Base-by-base conservation (phyloP, 768 basidiomycete species). In the Kwoniella mangroviensis region DNA sequence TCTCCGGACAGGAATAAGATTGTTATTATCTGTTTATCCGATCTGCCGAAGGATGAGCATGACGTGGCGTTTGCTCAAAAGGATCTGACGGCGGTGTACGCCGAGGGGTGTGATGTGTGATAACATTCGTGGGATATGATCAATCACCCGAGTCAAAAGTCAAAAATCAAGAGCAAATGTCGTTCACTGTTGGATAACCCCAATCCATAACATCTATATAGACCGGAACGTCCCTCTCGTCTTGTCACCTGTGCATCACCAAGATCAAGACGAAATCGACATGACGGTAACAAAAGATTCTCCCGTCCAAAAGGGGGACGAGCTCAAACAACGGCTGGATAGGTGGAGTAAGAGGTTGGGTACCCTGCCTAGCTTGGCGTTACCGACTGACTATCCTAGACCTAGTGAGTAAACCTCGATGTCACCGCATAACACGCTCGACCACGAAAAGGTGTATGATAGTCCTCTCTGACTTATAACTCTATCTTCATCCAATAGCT, bases 321-420 rank as follows among this genome's bases (percentile, higher is more conserved):
- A 60, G 15, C 40, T 60, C 58, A 60, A 60, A 22, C 58, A 60
- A 43, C 15, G n/a, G 59, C 75, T 85, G 22, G 68, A 79, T 42
- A 73, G 85, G 65, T 85, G 85, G 83, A 69, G 77, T 3, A 59
- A 74, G 4, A 65, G 91, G 73, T 86, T 98, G 22, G 89, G 90
- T 81, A 90, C 90, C 78, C 84, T 95, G 2, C 95, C 97, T 1
- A 90, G 91, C 4, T 90, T 98, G 73, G 92, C 93, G 7, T 85
- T 99, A 41, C 96, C 97, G 0, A 96, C 96, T 0, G 97, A 98
- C 83, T 99, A 97, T 82, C 95, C 96, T 2, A 86, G 95, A 65
- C 90, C 92, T 34, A 79, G 79, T 76, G 65, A 73, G 80, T 74
- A 28, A 56, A 55, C 40, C 56, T 45, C 43, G 26, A 12, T 41